Base-by-base conservation (phyloP, 177 flowering plant genomes). In the Vitis hybrid region DNA sequence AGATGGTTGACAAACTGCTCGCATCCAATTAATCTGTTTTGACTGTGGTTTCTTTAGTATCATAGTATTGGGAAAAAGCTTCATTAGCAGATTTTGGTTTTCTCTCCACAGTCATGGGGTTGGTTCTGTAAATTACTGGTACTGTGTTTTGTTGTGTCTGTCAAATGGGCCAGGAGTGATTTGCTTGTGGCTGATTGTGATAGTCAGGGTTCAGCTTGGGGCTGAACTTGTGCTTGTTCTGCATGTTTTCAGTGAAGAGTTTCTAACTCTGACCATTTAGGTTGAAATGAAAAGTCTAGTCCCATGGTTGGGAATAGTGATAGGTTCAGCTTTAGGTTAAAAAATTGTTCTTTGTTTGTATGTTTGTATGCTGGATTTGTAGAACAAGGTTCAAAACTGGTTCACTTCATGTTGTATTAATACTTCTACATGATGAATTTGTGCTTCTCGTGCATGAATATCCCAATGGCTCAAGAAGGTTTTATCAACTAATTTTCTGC, bases 61-160 rank as follows among this genome's bases (percentile, higher is more conserved):
- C 63, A 27, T 56, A 63, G 30, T 16, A 18, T 61, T 71, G 48
- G 62, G 15, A 48, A 49, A 71, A 46, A 15, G 12, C 13, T 74
- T 24, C 16, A 19, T 60, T 52, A 40, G 66, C 64, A 57, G 64
- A 67, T 69, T 78, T 72, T 74, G 58, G 62, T 77, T 65, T 76
- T 54, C 60, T 60, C 73, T 70, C 67, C 8, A 62, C 72, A 67
- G 35, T 60, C 71, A 55, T 48, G 69, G 54, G 6, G 46, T 67
- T 75, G 71, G 56, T 64, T 74, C 75, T 86, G 87, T 83, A 84
- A 74, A 83, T 80, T 81, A 40, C 46, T 40, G 16, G 56, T 70
- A 48, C 56, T 27, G 62, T 65, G 63, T 64, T 35, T 13, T 70
- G 62, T 55, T 62, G 52, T 70, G 58, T n/a, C 35, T 24, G 61